Evolutionary conservation across 1,139 yeast species (phyloP), one percentile per base, ranked within the genome.

Genomic region (Taphrina pruni): DNA sequence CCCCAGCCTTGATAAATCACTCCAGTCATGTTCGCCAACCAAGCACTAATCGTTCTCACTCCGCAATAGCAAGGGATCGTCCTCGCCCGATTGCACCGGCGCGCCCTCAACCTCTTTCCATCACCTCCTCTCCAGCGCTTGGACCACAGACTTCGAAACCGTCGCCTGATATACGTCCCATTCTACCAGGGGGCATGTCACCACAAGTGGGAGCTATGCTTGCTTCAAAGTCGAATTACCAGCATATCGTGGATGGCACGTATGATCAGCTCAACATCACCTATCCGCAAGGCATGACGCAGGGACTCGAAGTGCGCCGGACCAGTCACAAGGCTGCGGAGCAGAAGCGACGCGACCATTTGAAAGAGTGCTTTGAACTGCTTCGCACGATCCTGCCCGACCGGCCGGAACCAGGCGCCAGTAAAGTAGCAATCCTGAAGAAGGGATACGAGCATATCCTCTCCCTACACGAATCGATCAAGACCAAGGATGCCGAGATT

Each of bases 311-410:
- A 20, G 77, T 80, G 35, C 81, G 81, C 72, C 77, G 81, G 65
- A 89, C 94, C 5, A 87, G 90, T 36, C 99, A 94, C 78, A 93
- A 94, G 76, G 83, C 90, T 38, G 98, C 99, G 0, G 99, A 94
- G 79, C 97, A 94, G 78, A 98, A 97, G 11, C 83, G 99, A 71
- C 85, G 99, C 74, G 92, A 93, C 77, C 82, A 99, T 73, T 88
- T 94, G 88, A 94, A 94, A 39, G 67, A 64, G 32, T 54, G 55
- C 21, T 64, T 64, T 20, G 67, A 64, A 35, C 38, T 38, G 38
- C 45, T 64, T 17, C 60, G 67, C 38, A 64, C 51, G 26, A 64
- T 64, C 8, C 55, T 64, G n/a, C 67, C 67, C 20, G 67, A 64
- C 20, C 8, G 52, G 20, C 67, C 58, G 12, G 67, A 64, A 41